Conservation (phyloP, 257 asterid genomes). For the Coffea canephora region DNA sequence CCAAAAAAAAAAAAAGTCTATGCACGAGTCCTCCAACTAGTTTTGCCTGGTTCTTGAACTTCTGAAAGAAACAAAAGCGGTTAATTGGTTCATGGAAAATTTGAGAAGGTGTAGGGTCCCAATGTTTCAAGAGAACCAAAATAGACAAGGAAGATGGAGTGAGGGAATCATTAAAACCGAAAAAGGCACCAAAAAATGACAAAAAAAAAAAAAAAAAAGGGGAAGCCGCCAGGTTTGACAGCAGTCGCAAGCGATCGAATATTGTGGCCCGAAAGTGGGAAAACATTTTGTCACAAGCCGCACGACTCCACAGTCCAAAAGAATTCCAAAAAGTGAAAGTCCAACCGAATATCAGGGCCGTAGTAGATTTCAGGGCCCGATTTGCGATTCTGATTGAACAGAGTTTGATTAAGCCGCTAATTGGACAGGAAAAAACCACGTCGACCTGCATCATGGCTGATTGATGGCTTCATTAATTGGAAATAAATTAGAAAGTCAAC, state of each 20-base stretch:
- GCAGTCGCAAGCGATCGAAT: neutral
- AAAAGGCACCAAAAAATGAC: too few species aligned
- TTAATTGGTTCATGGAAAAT: neutral
- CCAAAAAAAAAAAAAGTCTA: too few species aligned
- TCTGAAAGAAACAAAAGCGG: neutral
- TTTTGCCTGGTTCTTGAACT: neutral
- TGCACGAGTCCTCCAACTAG: neutral
- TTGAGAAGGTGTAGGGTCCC: neutral
- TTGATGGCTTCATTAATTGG: too few species aligned
- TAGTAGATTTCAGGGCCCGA: too few species aligned
- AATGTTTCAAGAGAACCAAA: neutral
- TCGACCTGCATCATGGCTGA: too few species aligned
- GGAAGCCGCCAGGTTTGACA: neutral
- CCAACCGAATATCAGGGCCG: too few species aligned
- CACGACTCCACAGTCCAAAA: neutral
- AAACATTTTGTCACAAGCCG: neutral
- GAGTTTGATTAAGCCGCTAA: too few species aligned
- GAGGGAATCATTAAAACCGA: neutral
- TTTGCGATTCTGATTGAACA: too few species aligned
- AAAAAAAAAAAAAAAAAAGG: too few species aligned
- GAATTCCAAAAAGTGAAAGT: neutral
- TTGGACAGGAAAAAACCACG: too few species aligned
- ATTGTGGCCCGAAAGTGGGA: neutral
- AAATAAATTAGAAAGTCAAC: too few species aligned
- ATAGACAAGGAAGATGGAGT: neutral